Evolutionary conservation across 2,329 filamentous ascomycete genomes (phyloP).

Genomic region (Sporothrix humicola): DNA sequence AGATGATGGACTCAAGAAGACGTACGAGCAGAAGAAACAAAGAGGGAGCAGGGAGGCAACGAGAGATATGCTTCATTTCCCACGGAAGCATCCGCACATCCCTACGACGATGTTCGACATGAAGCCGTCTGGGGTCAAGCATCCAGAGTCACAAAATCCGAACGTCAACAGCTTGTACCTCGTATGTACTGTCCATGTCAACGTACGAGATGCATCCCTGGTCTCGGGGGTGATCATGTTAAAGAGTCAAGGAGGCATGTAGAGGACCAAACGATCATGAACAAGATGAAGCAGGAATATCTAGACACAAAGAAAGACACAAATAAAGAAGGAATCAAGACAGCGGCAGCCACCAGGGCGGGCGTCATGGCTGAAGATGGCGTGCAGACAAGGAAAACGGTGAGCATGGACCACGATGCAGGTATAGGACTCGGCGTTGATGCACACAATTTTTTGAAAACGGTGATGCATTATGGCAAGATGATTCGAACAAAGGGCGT

Average conservation of each 20-base stretch:
- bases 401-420: background rate
- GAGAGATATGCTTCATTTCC: constrained; percentile 1
- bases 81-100: background rate
- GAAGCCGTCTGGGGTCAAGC: background rate
- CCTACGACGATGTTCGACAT: background rate
- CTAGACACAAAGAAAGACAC: too few species aligned
- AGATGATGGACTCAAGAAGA: background rate
- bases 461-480: constrained; percentile 6
- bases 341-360: background rate
- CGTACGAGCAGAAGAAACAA: background rate
- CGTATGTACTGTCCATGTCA: background rate
- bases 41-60: background rate
- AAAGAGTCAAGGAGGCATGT: background rate
- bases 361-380: background rate
- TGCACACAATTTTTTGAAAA: background rate
- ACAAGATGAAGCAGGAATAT: background rate
- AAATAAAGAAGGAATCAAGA: background rate
- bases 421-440: background rate
- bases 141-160: background rate
- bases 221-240: background rate
- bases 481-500: background rate
- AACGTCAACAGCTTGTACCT: background rate
- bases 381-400: background rate
- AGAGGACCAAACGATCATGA: background rate
- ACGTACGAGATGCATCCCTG: constrained; percentile 1